These are phyloP conservation scores for Penicillium macrosclerotiorum DNA, from an alignment of 495 filamentous ascomycete species.

Conservation along the genomic window DNA sequence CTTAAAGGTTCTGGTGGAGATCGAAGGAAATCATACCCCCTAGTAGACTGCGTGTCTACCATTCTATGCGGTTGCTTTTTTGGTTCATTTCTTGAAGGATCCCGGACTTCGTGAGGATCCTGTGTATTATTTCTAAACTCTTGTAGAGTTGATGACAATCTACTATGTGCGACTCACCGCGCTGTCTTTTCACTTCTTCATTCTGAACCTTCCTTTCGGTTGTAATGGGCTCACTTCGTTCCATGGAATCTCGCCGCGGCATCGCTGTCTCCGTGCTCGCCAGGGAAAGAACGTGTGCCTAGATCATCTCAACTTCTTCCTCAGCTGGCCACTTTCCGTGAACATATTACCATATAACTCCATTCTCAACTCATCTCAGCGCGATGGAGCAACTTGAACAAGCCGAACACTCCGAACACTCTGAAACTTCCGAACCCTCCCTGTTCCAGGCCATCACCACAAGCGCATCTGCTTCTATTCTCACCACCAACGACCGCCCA, in stretches of 20 bases:
- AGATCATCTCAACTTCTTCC: too few species aligned
- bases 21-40: constrained; percentile 14
- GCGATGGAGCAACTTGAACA: not conserved
- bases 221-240: too few species aligned
- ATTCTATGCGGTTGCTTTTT: not conserved
- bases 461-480: too few species aligned
- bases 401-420: not conserved
- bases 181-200: not conserved
- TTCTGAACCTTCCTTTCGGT: not conserved
- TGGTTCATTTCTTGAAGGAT: not conserved
- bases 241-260: too few species aligned
- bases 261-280: too few species aligned
- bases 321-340: too few species aligned
- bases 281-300: too few species aligned
- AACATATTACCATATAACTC: too few species aligned
- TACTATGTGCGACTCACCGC: not conserved
- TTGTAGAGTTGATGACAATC: not conserved
- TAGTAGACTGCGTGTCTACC: constrained; percentile 8
- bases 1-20: constrained; percentile 46
- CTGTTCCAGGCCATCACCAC: too few species aligned
- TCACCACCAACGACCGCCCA: too few species aligned
- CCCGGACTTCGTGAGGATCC: not conserved
- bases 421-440: too few species aligned
- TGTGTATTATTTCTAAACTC: constrained; percentile 6
- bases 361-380: not conserved